A percentile compares a stretch with the other conserved stretches of the same genome.
Evolutionary conservation across 2,329 filamentous ascomycete species (phyloP).

Genomic region (Sordariomycetes sp.): DNA sequence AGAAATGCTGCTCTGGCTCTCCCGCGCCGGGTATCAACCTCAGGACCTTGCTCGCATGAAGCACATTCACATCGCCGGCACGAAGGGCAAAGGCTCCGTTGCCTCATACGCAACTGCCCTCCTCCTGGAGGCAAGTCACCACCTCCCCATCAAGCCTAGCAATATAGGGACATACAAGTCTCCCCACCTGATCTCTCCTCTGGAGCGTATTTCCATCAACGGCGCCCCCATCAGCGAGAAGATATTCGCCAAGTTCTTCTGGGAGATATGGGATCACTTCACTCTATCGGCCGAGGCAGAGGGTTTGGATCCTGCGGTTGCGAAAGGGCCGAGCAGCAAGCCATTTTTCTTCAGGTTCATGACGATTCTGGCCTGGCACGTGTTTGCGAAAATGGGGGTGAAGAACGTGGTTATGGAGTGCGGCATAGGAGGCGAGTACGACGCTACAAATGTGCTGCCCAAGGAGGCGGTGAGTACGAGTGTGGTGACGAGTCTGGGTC

Average conservation of each 20-base stretch:
- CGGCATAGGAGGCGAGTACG: constrained; percentile 88
- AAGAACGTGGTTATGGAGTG: constrained; percentile 79
- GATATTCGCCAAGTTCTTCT: constrained; percentile 69
- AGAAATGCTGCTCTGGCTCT: constrained; percentile 73
- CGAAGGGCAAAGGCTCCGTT: constrained; percentile 89
- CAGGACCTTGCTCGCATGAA: constrained; percentile 31
- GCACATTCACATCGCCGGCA: constrained; percentile 79
- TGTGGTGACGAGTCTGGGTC: constrained; percentile 71
- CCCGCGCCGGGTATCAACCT: constrained; percentile 61
- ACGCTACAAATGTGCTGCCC: constrained; percentile 78
- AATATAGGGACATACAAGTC: constrained; percentile 72
- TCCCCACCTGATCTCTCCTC: constrained; percentile 73
- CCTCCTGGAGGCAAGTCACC: constrained; percentile 47
- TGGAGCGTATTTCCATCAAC: constrained; percentile 78
- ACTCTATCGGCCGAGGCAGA: constrained; percentile 25
- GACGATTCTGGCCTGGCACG: constrained; percentile 79
- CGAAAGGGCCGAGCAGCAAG: constrained; percentile 53
- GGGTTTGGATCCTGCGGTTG: constrained; percentile 24
- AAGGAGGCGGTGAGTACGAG: constrained; percentile 54
- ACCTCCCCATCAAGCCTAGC: constrained; percentile 9
- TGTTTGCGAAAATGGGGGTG: constrained; percentile 69
- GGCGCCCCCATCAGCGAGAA: constrained; percentile 59
- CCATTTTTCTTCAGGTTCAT: constrained; percentile 90
- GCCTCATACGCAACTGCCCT: constrained; percentile 77
- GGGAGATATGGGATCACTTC: constrained; percentile 68